Percentiles rank a stretch among this genome's conserved stretches.
phyloP scores from a whole-genome alignment of 1,139 yeast species.

The Barnettozyma hawaiiensis region DNA sequence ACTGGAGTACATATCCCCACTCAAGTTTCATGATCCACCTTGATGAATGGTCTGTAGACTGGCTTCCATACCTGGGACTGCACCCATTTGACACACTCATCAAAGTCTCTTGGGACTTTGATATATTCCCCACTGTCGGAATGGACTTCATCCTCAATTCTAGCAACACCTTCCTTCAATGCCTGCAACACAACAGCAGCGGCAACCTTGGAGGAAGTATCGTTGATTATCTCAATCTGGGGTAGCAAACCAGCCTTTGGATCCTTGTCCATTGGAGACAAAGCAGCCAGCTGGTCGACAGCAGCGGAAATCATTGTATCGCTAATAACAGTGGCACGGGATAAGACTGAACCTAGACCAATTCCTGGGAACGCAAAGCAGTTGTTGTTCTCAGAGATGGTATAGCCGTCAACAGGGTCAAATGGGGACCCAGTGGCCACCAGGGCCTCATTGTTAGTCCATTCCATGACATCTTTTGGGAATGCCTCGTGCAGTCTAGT shows the following conservation, averaged over 20 bases:
- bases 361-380: constrained; percentile 98
- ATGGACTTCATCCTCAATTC: constrained; percentile 51
- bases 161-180: constrained; percentile 77
- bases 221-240: constrained; percentile 76
- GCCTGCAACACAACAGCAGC: constrained; percentile 90
- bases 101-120: constrained; percentile 74
- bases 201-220: constrained; percentile 85
- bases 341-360: constrained; percentile 88
- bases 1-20: too few relatives aligned
- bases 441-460: constrained; percentile 88
- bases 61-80: constrained; percentile 95
- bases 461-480: constrained; percentile 81
- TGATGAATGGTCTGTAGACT: constrained; percentile 77
- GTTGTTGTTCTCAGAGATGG: constrained; percentile 89
- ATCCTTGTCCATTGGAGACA: constrained; percentile 62
- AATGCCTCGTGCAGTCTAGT: constrained; percentile 94
- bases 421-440: constrained; percentile 99
- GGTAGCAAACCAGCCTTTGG: constrained; percentile 87
- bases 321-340: constrained; percentile 74
- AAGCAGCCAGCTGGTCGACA: constrained; percentile 78
- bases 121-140: constrained; percentile 54
- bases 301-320: constrained; percentile 95
- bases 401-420: constrained; percentile 81
- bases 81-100: constrained; percentile 82
- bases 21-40: constrained; percentile 53